Conservation (phyloP, 2,329 filamentous ascomycete genomes). For the Sordariomycetes sp. region DNA sequence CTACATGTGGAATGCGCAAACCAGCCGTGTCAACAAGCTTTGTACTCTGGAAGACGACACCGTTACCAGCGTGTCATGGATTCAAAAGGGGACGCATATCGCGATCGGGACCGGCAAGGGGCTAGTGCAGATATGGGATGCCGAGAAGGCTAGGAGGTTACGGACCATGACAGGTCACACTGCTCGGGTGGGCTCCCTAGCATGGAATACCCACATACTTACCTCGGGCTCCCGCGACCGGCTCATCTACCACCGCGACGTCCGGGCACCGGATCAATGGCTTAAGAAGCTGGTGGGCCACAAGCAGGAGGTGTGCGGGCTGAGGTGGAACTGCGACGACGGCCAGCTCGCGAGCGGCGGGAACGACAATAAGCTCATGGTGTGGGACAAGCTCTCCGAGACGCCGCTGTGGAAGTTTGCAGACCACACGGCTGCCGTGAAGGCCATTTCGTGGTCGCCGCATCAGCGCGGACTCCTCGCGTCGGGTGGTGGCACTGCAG, state of each 20-base stretch:
- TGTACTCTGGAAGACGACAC: conserved; percentile 88
- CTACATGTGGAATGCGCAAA: conserved; percentile 96
- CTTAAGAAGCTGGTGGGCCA: conserved; percentile 78
- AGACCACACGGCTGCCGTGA: conserved; percentile 90
- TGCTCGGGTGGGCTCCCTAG: conserved; percentile 80
- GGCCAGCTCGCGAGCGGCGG: conserved; percentile 89
- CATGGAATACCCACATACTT: conserved; percentile 96
- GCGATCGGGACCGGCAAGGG: conserved; percentile 93
- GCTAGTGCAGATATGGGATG: conserved; percentile 95
- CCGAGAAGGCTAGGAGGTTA: conserved; percentile 69
- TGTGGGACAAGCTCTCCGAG: conserved; percentile 94
- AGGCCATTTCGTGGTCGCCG: conserved; percentile 95
- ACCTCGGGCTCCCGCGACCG: conserved; percentile 91
- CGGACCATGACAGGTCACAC: conserved; percentile 97
- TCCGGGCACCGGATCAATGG: conserved; percentile 84
- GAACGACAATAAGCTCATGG: conserved; percentile 97
- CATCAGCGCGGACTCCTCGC: conserved; percentile 92
- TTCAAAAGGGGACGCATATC: conserved; percentile 90
- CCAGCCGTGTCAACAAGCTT: conserved; percentile 82
- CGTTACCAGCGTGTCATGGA: conserved; percentile 96
- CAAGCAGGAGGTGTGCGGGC: conserved; percentile 93
- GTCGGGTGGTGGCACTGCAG: conserved; percentile 88
- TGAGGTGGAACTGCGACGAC: conserved; percentile 96
- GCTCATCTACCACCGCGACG: conserved; percentile 88
- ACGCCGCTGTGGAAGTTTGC: conserved; percentile 88